Percentiles rank a stretch among this genome's conserved stretches.
phyloP scores from a whole-genome alignment of 345 rosid genomes.

The Euphorbia tirucalli region DNA sequence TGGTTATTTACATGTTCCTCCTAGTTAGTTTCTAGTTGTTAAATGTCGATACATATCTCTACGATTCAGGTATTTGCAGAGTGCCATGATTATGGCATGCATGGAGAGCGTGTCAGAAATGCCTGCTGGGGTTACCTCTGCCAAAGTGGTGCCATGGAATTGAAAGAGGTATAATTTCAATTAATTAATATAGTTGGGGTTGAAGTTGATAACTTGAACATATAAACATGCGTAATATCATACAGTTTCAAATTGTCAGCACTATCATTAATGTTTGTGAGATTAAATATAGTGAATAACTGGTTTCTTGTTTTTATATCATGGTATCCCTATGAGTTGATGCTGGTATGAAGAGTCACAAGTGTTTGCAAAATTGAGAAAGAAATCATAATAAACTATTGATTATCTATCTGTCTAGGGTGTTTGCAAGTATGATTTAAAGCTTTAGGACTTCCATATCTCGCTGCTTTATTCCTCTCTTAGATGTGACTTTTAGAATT shows the following conservation, averaged over 20 bases:
- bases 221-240: not conserved
- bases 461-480: not conserved
- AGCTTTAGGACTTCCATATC: not conserved
- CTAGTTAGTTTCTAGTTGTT: not conserved
- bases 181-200: not conserved
- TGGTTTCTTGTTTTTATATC: not conserved
- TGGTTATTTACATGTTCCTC: not conserved
- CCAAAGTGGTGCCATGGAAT: conserved; percentile 87
- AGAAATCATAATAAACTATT: not conserved
- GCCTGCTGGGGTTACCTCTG: conserved; percentile 99
- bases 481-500: not conserved
- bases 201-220: conserved; percentile 1
- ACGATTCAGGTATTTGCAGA: conserved; percentile 78
- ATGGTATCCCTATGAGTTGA: not conserved
- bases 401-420: not conserved
- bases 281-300: not conserved
- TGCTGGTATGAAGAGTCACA: not conserved
- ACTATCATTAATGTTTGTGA: not conserved
- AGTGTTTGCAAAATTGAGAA: not conserved
- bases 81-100: conserved; percentile 92
- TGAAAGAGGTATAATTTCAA: conserved; percentile 62
- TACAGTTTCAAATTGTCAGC: not conserved
- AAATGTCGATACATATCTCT: not conserved
- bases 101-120: conserved; percentile 94
- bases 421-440: not conserved